These are phyloP conservation scores for Fusarium duplospermum DNA, from an alignment of 2,329 filamentous ascomycete genomes.

Conservation along the genomic window DNA sequence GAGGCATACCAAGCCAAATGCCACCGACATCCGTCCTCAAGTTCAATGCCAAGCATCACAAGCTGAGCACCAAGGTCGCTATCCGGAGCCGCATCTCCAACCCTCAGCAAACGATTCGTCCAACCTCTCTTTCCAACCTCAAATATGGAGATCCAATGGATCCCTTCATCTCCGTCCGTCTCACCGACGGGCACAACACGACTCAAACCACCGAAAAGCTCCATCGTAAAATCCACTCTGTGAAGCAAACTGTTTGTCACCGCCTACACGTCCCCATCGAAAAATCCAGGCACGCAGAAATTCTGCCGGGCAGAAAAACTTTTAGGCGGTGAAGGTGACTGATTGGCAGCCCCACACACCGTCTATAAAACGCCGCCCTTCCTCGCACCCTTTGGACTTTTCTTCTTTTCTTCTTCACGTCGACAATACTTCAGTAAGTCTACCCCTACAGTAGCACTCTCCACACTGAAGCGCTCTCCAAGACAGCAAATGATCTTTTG, in stretches of 20 bases:
- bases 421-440: conserved; percentile 71
- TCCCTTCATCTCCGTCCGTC: conserved; percentile 5
- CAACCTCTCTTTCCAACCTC: conserved; percentile 1
- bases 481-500: background rate
- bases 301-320: conserved; percentile 45
- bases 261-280: background rate
- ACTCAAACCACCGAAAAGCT: background rate
- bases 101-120: conserved; percentile 16
- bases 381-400: conserved; percentile 47
- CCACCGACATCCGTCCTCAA: background rate
- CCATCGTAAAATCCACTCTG: conserved; percentile 9
- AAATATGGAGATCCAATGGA: background rate
- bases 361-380: conserved; percentile 26
- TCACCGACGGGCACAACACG: background rate
- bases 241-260: background rate
- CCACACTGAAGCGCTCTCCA: background rate
- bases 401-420: conserved; percentile 67
- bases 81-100: background rate
- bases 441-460: conserved; percentile 34
- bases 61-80: background rate
- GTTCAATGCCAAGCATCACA: background rate
- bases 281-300: conserved; percentile 7
- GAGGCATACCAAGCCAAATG: background rate
- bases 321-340: conserved; percentile 50
- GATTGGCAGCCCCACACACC: conserved; percentile 32